Percentiles rank a stretch among this genome's conserved stretches.
phyloP scores from a whole-genome alignment of 2,329 filamentous ascomycete genomes.

The Alternaria atra region DNA sequence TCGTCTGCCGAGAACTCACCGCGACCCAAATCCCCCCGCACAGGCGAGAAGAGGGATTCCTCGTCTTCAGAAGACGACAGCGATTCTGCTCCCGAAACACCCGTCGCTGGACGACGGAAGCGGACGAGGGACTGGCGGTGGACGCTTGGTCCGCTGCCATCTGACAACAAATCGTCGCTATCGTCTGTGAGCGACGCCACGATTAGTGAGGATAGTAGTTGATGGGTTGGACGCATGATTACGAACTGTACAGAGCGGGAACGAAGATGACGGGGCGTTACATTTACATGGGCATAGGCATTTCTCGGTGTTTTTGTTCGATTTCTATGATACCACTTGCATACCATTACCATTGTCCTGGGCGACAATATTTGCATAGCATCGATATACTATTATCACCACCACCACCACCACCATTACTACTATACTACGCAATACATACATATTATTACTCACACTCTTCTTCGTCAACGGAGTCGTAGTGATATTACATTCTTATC shows the following conservation, averaged over 20 bases:
- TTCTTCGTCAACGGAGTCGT: no score
- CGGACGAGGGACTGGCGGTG: constrained; percentile 65
- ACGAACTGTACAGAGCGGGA: constrained; percentile 3
- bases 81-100: constrained; percentile 61
- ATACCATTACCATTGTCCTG: constrained; percentile 11
- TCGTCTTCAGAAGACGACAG: constrained; percentile 58
- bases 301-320: constrained; percentile 18
- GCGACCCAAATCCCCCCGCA: constrained; percentile 36
- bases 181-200: constrained; percentile 34
- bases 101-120: constrained; percentile 63
- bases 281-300: constrained; percentile 5
- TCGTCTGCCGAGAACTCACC: constrained; percentile 39
- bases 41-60: constrained; percentile 57
- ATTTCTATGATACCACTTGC: constrained; percentile 20
- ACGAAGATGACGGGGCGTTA: constrained; percentile 2
- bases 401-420: not conserved
- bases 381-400: constrained; percentile 4
- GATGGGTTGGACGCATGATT: constrained; percentile 7
- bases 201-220: constrained; percentile 43
- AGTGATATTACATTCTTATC: no score
- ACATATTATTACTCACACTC: not conserved
- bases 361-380: constrained; percentile 8
- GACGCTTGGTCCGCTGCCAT: constrained; percentile 61
- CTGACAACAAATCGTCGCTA: constrained; percentile 32
- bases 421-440: not conserved